Evolutionary conservation across 176 grass and related monocot species (phyloP), one percentile per base, ranked within the genome.

Genomic region (Cenchrus purpureus): DNA sequence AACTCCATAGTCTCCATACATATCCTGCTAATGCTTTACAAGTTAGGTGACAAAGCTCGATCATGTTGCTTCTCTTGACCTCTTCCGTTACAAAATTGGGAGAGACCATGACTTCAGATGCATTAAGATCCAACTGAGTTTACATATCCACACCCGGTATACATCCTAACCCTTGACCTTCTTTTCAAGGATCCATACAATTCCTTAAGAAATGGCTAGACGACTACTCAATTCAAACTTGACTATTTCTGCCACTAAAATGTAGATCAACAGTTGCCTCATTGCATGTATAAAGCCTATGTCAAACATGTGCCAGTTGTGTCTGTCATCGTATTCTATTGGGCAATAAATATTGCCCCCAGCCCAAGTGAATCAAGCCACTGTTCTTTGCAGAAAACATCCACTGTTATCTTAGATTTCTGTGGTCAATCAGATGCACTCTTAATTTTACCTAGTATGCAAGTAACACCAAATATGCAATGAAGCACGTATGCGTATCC

Each of bases 341-440:
- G 20, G 46, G 29, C 0, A 60, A 50, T 42, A 61, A 11, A 56
- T 19, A 62, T 71, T 71, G 17, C 29, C 12, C 55, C 44, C 45
- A 72, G 19, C 56, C 5, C 66, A 74, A 54, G 13, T 53, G 11
- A 57, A 77, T 54, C 54, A 78, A 88, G 44, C 25, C 12, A 75
- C 25, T 52, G 22, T 42, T 29, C 28, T 68, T 83, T 54, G 20
- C 34, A 55, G 65, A 74, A 83, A 83, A 72, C 55, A 72, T 46
- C 83, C n/a, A 64, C 1, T 15, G 40, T 57, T 77, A 89, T 44
- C 83, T 56, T 56, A 55, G 17, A 70, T 57, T 54, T 82, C 78
- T 86, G 16, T 51, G 45, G 53, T 29, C 20, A 52, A 56, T 46
- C 64, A 71, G 12, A 50, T 68, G 37, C 34, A 56, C 44, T 17